Conservation (phyloP, 2,329 filamentous ascomycete species). For the Didymosphaeria variabile region DNA sequence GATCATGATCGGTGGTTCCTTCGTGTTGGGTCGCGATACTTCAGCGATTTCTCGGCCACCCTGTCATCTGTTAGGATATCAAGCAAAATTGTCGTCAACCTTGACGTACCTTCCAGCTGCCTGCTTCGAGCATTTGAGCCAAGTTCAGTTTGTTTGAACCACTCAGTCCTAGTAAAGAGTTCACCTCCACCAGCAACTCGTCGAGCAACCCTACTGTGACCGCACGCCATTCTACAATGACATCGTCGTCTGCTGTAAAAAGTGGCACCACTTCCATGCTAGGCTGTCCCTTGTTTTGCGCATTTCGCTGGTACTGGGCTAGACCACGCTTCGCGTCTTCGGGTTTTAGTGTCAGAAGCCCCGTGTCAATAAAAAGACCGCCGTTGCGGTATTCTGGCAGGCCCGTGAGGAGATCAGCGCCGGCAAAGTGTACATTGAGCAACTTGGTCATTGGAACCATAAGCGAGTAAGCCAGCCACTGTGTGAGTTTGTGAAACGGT, state of each 20-base stretch:
- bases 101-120: slow-evolving; percentile 89
- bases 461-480: slow-evolving; percentile 93
- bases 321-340: slow-evolving; percentile 76
- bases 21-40: slow-evolving; percentile 93
- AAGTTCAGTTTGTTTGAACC: slow-evolving; percentile 77
- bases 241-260: slow-evolving; percentile 77
- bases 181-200: slow-evolving; percentile 74
- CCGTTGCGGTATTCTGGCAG: slow-evolving; percentile 94
- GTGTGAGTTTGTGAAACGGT: slow-evolving; percentile 88
- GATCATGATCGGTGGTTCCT: slow-evolving; percentile 95
- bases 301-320: slow-evolving; percentile 74
- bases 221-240: slow-evolving; percentile 82
- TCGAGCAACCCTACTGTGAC: slow-evolving; percentile 79
- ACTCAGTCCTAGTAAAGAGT: slow-evolving; percentile 71
- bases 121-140: slow-evolving; percentile 91
- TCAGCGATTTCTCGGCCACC: slow-evolving; percentile 96
- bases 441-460: slow-evolving; percentile 90
- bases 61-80: slow-evolving; percentile 54
- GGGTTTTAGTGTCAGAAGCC: slow-evolving; percentile 78
- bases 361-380: slow-evolving; percentile 85
- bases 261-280: slow-evolving; percentile 77
- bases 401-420: slow-evolving; percentile 84
- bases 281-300: slow-evolving; percentile 75
- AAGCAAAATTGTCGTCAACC: slow-evolving; percentile 4
- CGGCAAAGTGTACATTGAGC: slow-evolving; percentile 81